A percentile compares a stretch with the other conserved stretches of the same genome.
phyloP scores from a whole-genome alignment of 139 green algal genomes.

The Auxenochlorella protothecoides region DNA sequence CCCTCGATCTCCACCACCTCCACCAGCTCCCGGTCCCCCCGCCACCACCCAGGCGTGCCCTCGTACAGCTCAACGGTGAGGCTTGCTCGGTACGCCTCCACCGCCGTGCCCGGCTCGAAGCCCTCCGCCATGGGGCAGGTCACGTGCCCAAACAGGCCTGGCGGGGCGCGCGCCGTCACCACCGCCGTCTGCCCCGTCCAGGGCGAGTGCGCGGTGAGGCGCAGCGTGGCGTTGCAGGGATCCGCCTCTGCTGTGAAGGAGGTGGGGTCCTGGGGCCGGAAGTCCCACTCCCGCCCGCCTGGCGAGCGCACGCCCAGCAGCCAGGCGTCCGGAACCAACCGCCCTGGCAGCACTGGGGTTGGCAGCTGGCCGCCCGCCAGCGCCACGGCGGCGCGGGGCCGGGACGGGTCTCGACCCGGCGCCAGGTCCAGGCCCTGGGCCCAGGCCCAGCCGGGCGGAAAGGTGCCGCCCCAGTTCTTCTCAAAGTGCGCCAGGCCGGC shows the following conservation, averaged over 20 bases:
- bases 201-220: constrained; percentile 10
- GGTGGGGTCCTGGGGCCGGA: constrained; percentile 10
- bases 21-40: constrained; percentile 2
- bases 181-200: neutral
- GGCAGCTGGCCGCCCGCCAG: constrained; percentile 13
- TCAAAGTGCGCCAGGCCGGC: constrained; percentile 5
- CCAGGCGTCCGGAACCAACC: constrained; percentile 9
- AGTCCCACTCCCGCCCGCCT: constrained; percentile 5
- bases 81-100: constrained; percentile 1
- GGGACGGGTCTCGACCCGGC: neutral
- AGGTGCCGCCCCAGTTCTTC: constrained; percentile 18
- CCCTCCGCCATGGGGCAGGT: constrained; percentile 7
- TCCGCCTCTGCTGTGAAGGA: constrained; percentile 2
- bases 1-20: neutral
- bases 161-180: neutral
- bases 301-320: constrained; percentile 12
- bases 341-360: constrained; percentile 4
- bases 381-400: neutral
- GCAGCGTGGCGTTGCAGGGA: constrained; percentile 9
- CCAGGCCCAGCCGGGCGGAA: constrained; percentile 15
- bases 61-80: constrained; percentile 11
- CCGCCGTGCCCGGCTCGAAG: constrained; percentile 2
- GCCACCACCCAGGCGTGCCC: neutral
- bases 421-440: constrained; percentile 9
- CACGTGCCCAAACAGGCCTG: neutral